A percentile compares a stretch with the other conserved stretches of the same genome.
Evolutionary conservation across 1,284 basidiomycete genomes (phyloP).

Genomic region (Taiwanofungus camphoratus): DNA sequence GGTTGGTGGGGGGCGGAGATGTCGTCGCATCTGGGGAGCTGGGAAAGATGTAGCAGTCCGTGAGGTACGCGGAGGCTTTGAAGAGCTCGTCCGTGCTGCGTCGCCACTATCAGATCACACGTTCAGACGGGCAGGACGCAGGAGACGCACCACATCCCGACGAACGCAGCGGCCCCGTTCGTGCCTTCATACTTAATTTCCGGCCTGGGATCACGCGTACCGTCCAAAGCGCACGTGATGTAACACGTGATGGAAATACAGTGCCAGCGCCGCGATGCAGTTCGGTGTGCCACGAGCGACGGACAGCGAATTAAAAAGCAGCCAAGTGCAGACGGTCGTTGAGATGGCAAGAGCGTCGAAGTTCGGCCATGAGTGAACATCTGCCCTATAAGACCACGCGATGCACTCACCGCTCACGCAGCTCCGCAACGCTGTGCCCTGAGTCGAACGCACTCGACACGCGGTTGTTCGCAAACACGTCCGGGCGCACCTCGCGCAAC

Average conservation of each 20-base stretch:
- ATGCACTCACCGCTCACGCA: constrained; percentile 27
- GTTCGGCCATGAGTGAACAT: no score
- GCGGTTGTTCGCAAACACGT: constrained; percentile 64
- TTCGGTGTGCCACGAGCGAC: no score
- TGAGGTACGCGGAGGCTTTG: constrained; percentile 65
- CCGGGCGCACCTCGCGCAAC: constrained; percentile 53
- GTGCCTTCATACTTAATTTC: constrained; percentile 56
- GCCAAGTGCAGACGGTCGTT: no score
- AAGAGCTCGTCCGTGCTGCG: constrained; percentile 64
- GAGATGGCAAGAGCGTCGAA: no score
- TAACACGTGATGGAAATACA: no score
- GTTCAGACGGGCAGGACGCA: background rate
- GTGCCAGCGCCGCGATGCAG: no score
- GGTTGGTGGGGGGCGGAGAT: background rate
- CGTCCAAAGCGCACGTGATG: no score
- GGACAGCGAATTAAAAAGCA: no score
- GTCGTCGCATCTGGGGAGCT: background rate
- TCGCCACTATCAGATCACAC: background rate
- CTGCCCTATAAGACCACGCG: no score
- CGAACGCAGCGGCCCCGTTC: constrained; percentile 59
- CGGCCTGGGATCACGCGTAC: no score
- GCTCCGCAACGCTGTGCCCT: constrained; percentile 41
- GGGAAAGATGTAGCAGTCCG: constrained; percentile 48
- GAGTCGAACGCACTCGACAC: constrained; percentile 62
- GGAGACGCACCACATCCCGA: constrained; percentile 52